Conservation (phyloP, 495 filamentous ascomycete genomes). For the Filosporella fistucella region DNA sequence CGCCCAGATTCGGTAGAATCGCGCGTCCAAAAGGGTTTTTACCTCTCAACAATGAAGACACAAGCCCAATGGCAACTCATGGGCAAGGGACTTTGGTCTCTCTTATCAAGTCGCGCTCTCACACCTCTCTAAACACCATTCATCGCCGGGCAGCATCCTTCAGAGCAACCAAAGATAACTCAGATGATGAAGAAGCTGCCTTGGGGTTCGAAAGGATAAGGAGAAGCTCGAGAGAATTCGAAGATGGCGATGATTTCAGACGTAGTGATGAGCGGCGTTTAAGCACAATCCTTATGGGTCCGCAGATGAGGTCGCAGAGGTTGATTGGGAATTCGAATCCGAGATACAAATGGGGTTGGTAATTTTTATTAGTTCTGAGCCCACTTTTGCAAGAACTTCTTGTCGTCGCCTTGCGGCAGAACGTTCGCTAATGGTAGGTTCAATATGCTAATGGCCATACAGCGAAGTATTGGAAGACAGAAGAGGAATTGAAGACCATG, state of each 20-base stretch:
- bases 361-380: neutral
- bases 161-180: conserved; percentile 5
- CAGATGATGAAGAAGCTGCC: conserved; percentile 9
- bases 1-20: conserved; percentile 19
- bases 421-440: too few relatives aligned
- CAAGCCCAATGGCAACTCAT: conserved; percentile 25
- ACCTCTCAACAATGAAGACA: conserved; percentile 16
- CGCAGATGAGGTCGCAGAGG: conserved; percentile 71
- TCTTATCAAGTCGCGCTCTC: conserved; percentile 33
- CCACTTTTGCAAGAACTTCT: too few relatives aligned
- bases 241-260: conserved; percentile 17
- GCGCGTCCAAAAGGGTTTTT: conserved; percentile 18
- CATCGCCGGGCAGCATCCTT: conserved; percentile 8
- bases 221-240: conserved; percentile 12
- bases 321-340: conserved; percentile 75
- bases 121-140: conserved; percentile 12
- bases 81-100: conserved; percentile 29
- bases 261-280: conserved; percentile 42
- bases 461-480: conserved; percentile 66
- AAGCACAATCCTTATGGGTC: conserved; percentile 53
- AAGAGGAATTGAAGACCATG: conserved; percentile 59
- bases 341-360: conserved; percentile 56
- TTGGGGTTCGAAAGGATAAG: neutral
- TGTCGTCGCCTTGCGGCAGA: too few relatives aligned
- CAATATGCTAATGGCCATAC: neutral